Conservation (phyloP, 2,329 filamentous ascomycete species). For the Myriosclerotinia scirpicola region DNA sequence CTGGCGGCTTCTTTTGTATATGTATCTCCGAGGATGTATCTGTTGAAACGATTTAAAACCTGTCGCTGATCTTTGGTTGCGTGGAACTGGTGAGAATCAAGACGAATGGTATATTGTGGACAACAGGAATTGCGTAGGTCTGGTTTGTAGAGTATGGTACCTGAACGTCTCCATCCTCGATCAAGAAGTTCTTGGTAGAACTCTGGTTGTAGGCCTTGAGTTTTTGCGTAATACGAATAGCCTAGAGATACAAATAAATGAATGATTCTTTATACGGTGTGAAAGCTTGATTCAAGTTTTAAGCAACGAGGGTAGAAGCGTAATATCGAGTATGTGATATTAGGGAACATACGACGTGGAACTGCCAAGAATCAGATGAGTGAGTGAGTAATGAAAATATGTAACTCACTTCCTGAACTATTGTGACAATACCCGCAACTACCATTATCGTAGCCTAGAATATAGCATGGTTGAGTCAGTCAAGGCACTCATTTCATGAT, state of each 20-base stretch:
- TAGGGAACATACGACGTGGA: neutral
- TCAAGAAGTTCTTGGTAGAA: slow-evolving; percentile 74
- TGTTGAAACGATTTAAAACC: slow-evolving; percentile 74
- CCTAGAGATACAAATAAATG: slow-evolving; percentile 43
- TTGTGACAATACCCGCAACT: slow-evolving; percentile 39
- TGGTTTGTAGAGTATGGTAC: slow-evolving; percentile 71
- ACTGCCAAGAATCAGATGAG: neutral
- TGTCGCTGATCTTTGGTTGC: slow-evolving; percentile 72
- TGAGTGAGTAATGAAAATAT: slow-evolving; percentile 2
- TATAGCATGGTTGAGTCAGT: slow-evolving; percentile 18
- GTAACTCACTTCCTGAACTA: slow-evolving; percentile 38
- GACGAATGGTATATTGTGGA: slow-evolving; percentile 81
- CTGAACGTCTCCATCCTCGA: slow-evolving; percentile 75
- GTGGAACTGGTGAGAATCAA: slow-evolving; percentile 65
- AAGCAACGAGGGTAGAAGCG: neutral
- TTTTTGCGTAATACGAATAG: slow-evolving; percentile 69
- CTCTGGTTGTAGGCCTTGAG: slow-evolving; percentile 58
- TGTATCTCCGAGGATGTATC: slow-evolving; percentile 64
- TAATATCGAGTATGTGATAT: neutral
- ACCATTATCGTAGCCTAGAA: slow-evolving; percentile 37
- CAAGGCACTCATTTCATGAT: slow-evolving; percentile 6
- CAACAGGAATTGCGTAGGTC: slow-evolving; percentile 82
- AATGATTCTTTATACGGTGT: neutral
- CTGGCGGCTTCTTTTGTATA: slow-evolving; percentile 65
- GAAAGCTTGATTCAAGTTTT: neutral